Evolutionary conservation across 306 rosid species (phyloP).

Genomic region (Abrus pulchellus): DNA sequence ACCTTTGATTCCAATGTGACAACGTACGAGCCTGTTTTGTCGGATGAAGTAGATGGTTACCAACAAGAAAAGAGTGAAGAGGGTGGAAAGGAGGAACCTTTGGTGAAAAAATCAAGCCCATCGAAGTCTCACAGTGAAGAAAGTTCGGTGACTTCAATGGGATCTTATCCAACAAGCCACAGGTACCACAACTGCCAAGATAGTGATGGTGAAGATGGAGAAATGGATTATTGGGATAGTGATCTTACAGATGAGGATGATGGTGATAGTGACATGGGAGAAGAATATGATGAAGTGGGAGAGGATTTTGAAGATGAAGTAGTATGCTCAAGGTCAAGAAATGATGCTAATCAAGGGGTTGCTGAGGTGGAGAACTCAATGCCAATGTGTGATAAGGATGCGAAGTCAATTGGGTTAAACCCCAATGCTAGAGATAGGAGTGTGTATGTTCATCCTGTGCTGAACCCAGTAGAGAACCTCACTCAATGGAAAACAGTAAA

Average conservation of each 20-base stretch:
- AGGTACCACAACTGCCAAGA: conserved; percentile 76
- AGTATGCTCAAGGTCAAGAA: conserved; percentile 37
- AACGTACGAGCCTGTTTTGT: conserved; percentile 67
- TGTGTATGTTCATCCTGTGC: conserved; percentile 75
- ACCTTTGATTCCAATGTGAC: conserved; percentile 76
- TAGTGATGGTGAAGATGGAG: conserved; percentile 73
- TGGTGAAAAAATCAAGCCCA: conserved; percentile 45
- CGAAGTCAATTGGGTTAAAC: conserved; percentile 52
- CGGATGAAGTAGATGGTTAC: conserved; percentile 48
- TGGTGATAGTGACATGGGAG: conserved; percentile 56
- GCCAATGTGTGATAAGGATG: conserved; percentile 33
- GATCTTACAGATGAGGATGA: conserved; percentile 63
- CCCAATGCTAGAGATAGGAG: conserved; percentile 70
- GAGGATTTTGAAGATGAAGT: conserved; percentile 50
- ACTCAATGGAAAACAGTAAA: conserved; percentile 79
- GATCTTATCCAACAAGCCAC: conserved; percentile 63
- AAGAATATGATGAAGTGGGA: conserved; percentile 46
- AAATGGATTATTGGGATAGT: conserved; percentile 54
- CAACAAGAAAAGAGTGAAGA: conserved; percentile 47
- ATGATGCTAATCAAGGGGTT: conserved; percentile 43
- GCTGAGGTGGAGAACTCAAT: conserved; percentile 53
- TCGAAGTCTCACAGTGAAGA: conserved; percentile 65
- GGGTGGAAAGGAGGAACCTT: conserved; percentile 39
- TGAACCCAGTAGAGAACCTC: conserved; percentile 85
- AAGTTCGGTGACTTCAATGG: conserved; percentile 54